Percentiles rank a stretch among this genome's conserved stretches.
These are phyloP conservation scores for Avena eriantha DNA, from an alignment of 176 grass and related monocot species.

Conservation along the genomic window DNA sequence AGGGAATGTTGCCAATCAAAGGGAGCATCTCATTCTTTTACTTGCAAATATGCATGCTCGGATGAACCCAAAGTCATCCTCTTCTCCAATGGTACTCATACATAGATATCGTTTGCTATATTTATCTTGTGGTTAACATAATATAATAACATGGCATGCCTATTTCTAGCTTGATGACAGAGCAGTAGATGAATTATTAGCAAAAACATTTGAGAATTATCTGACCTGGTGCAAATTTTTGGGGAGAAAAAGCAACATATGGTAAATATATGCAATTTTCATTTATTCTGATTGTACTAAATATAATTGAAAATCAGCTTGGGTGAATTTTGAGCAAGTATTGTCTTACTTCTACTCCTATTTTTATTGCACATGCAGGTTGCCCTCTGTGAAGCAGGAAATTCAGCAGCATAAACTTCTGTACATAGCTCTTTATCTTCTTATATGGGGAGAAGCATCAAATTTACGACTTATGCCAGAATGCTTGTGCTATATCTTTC, in stretches of 20 bases:
- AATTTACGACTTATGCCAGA: constrained; percentile 95
- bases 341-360: neutral
- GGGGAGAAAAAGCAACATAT: constrained; percentile 87
- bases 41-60: constrained; percentile 89
- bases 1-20: constrained; percentile 95
- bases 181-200: constrained; percentile 85
- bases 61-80: constrained; percentile 74
- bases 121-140: constrained; percentile 34
- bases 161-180: constrained; percentile 91
- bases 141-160: constrained; percentile 40
- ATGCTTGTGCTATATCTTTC: constrained; percentile 96
- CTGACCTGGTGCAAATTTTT: constrained; percentile 95
- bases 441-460: constrained; percentile 98
- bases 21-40: constrained; percentile 94
- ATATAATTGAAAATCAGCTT: constrained; percentile 28
- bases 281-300: constrained; percentile 16
- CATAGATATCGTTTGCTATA: constrained; percentile 25
- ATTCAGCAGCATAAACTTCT: constrained; percentile 96
- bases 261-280: constrained; percentile 53
- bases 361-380: constrained; percentile 55
- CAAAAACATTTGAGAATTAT: constrained; percentile 93
- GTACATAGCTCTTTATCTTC: constrained; percentile 94
- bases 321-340: neutral
- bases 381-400: constrained; percentile 96
- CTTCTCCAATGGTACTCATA: constrained; percentile 68